phyloP scores from a whole-genome alignment of 2,329 filamentous ascomycete species.

The Fusarium sp. region DNA sequence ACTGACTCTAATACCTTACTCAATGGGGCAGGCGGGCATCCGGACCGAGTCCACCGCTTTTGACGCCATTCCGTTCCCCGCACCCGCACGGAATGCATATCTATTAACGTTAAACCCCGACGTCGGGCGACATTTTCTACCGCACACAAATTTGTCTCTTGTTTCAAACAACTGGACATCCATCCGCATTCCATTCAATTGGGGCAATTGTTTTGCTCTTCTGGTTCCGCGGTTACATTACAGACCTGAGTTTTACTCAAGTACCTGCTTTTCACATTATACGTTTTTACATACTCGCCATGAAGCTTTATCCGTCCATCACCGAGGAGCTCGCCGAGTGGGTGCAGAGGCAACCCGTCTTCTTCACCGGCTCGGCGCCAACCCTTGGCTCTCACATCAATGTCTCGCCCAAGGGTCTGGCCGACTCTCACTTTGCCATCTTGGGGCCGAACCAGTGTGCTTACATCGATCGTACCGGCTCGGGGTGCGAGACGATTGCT shows the following conservation, averaged over 20 bases:
- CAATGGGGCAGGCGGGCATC: slow-evolving; percentile 18
- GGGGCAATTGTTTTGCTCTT: neutral
- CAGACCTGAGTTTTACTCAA: slow-evolving; percentile 20
- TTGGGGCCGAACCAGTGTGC: slow-evolving; percentile 65
- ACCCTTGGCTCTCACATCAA: slow-evolving; percentile 74
- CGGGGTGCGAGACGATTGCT: slow-evolving; percentile 76
- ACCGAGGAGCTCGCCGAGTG: slow-evolving; percentile 65
- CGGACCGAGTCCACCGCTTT: slow-evolving; percentile 23
- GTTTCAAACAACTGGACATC: slow-evolving; percentile 22
- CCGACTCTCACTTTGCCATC: slow-evolving; percentile 67
- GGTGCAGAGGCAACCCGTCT: slow-evolving; percentile 72
- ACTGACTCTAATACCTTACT: slow-evolving; percentile 21
- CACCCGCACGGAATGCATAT: slow-evolving; percentile 31
- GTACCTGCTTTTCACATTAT: slow-evolving; percentile 34
- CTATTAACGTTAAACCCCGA: neutral
- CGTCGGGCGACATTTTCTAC: slow-evolving; percentile 23
- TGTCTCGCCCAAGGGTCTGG: slow-evolving; percentile 76
- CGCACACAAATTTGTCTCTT: slow-evolving; percentile 15
- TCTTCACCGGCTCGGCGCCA: slow-evolving; percentile 78
- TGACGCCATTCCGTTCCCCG: slow-evolving; percentile 22
- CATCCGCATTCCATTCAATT: slow-evolving; percentile 21
- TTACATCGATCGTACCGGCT: slow-evolving; percentile 78
- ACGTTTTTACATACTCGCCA: slow-evolving; percentile 46
- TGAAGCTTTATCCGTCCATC: slow-evolving; percentile 68
- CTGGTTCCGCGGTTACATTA: slow-evolving; percentile 26